phyloP scores from a whole-genome alignment of 2,329 filamentous ascomycete species.

The Elsinoe fawcettii region DNA sequence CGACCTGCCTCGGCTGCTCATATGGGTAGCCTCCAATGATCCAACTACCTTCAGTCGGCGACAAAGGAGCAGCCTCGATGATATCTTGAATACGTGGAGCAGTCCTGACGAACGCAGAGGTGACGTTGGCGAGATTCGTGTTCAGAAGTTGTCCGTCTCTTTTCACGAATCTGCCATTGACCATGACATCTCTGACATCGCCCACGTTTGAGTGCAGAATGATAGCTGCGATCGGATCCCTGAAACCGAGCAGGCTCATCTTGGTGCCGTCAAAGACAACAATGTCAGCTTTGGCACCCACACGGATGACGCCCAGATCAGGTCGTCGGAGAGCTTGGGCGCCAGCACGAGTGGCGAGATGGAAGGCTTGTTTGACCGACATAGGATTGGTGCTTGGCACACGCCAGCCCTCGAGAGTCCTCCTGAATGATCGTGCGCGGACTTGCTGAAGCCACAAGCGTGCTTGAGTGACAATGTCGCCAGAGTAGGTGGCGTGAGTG shows the following conservation, averaged over 20 bases:
- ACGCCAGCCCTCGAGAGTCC: slow-evolving; percentile 31
- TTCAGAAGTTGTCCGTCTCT: background rate
- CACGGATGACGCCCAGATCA: slow-evolving; percentile 42
- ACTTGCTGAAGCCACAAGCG: slow-evolving; percentile 10
- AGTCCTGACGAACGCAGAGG: background rate
- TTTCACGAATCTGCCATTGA: slow-evolving; percentile 45
- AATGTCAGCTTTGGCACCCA: slow-evolving; percentile 47
- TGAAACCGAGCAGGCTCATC: slow-evolving; percentile 47
- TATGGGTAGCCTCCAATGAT: background rate
- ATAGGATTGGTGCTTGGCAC: slow-evolving; percentile 45
- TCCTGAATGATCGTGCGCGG: background rate
- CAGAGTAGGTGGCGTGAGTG: slow-evolving; percentile 47
- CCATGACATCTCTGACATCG: slow-evolving; percentile 45
- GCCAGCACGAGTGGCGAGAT: slow-evolving; percentile 47
- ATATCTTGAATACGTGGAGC: background rate
- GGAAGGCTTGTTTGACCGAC: slow-evolving; percentile 48
- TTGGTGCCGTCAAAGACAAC: slow-evolving; percentile 46
- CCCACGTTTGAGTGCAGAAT: slow-evolving; percentile 49
- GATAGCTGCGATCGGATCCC: slow-evolving; percentile 49
- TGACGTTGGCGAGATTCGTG: background rate
- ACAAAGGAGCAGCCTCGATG: slow-evolving; percentile 1
- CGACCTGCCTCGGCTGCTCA: background rate
- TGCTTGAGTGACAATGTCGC: slow-evolving; percentile 29
- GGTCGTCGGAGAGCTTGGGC: slow-evolving; percentile 44
- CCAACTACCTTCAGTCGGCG: background rate